Evolutionary conservation across 108 stramenopile species (phyloP).

Genomic region (Ochromonas danica): DNA sequence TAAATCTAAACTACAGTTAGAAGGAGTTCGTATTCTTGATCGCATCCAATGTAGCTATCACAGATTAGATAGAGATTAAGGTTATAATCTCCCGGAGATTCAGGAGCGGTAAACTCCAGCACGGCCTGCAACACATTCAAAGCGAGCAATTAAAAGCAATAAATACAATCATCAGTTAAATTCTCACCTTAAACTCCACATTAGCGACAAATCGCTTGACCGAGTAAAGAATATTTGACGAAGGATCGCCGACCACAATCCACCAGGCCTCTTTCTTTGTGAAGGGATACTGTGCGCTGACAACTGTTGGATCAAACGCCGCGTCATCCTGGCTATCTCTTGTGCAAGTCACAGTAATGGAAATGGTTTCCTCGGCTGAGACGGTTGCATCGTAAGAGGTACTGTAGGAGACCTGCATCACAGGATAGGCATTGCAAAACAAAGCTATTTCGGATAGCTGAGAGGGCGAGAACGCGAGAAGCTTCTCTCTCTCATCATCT

Average conservation of each 20-base stretch:
- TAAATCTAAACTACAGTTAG: too few relatives aligned
- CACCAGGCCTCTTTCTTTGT: constrained; percentile 93
- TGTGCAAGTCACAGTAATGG: constrained; percentile 65
- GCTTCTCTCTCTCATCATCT: constrained; percentile 81
- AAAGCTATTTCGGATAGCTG: constrained; percentile 93
- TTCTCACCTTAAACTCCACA: neutral
- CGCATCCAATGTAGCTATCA: constrained; percentile 92
- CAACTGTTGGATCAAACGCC: neutral
- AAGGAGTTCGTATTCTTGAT: constrained; percentile 90
- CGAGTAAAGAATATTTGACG: constrained; percentile 76
- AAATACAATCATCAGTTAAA: too few relatives aligned
- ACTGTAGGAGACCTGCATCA: constrained; percentile 80
- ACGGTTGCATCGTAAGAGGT: constrained; percentile 70
- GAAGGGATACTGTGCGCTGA: constrained; percentile 64
- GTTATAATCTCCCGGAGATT: constrained; percentile 76
- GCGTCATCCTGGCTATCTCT: constrained; percentile 73
- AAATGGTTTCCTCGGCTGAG: constrained; percentile 78
- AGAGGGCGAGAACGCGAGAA: constrained; percentile 78
- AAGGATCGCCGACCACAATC: constrained; percentile 86
- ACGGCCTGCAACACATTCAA: neutral
- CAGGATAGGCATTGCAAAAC: constrained; percentile 97
- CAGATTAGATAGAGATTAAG: constrained; percentile 94
- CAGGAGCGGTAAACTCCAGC: constrained; percentile 23
- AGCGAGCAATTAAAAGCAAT: too few relatives aligned
- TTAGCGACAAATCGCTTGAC: constrained; percentile 74